Evolutionary conservation across 2,329 filamentous ascomycete genomes (phyloP).

Genomic region (Dactylellina parvicollis): DNA sequence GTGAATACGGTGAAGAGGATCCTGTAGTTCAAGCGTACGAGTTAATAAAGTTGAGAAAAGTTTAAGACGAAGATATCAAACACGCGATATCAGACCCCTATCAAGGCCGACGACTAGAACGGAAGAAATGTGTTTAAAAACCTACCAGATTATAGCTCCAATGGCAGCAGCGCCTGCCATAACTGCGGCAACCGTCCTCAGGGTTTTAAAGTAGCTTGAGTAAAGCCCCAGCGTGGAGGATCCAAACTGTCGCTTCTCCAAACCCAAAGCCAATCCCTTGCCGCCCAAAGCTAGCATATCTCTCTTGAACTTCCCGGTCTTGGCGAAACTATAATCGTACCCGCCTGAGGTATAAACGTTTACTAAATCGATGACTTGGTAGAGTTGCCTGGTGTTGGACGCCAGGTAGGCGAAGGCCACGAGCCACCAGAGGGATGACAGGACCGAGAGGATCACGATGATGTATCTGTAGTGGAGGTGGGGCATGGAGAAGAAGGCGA

Average conservation of each 20-base stretch:
- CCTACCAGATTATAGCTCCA: slow-evolving; percentile 48
- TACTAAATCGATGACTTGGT: slow-evolving; percentile 24
- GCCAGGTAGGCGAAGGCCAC: slow-evolving; percentile 47
- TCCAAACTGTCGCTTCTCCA: slow-evolving; percentile 13
- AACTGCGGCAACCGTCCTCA: slow-evolving; percentile 15
- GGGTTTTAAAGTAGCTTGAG: background rate
- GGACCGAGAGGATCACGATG: slow-evolving; percentile 33
- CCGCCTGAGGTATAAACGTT: slow-evolving; percentile 12
- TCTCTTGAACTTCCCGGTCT: slow-evolving; percentile 18
- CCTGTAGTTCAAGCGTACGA: background rate
- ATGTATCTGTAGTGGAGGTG: slow-evolving; percentile 39
- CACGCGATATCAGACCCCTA: too few relatives aligned
- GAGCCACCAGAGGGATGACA: slow-evolving; percentile 49
- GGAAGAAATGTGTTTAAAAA: background rate
- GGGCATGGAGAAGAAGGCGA: slow-evolving; percentile 30
- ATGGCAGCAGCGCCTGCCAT: slow-evolving; percentile 47
- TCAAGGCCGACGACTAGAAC: too few relatives aligned
- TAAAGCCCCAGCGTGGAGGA: background rate
- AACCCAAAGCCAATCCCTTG: background rate
- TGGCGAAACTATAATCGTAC: slow-evolving; percentile 18
- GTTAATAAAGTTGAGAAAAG: slow-evolving; percentile 7
- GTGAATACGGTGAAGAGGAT: slow-evolving; percentile 50
- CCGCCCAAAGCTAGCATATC: background rate
- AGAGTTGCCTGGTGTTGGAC: slow-evolving; percentile 25
- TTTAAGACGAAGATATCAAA: background rate